Evolutionary conservation across 2,329 filamentous ascomycete genomes (phyloP).

Genomic region (Fusarium protoensiforme): DNA sequence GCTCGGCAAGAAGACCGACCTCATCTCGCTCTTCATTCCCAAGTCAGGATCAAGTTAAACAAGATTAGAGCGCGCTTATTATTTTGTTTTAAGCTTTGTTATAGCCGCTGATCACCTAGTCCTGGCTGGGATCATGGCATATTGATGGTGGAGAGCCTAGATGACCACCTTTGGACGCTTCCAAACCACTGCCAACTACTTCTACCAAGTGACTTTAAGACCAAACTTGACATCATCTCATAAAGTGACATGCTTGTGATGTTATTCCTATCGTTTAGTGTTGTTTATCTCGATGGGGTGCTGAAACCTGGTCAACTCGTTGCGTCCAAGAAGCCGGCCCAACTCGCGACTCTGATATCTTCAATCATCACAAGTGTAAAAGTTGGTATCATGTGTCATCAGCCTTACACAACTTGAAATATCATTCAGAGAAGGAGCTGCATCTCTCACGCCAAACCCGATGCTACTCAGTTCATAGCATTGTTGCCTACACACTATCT

Average conservation of each 20-base stretch:
- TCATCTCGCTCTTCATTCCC: not conserved
- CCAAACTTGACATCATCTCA: not conserved
- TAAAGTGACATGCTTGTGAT: not conserved
- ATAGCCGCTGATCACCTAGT: not conserved
- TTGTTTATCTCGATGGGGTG: not conserved
- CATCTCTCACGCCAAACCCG: not conserved
- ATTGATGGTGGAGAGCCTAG: not conserved
- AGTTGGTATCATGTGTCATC: not conserved
- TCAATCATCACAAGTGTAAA: too few species aligned
- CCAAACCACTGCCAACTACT: not conserved
- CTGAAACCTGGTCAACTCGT: not conserved
- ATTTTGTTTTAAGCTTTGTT: not conserved
- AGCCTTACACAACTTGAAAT: not conserved
- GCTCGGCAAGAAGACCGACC: slow-evolving; percentile 27
- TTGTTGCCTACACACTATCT: not conserved
- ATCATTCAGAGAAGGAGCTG: not conserved
- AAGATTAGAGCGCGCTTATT: not conserved
- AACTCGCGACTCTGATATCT: not conserved
- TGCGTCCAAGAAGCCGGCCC: not conserved
- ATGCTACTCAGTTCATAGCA: not conserved
- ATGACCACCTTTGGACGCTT: not conserved
- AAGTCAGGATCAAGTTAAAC: not conserved
- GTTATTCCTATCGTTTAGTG: not conserved
- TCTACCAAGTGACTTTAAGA: not conserved
- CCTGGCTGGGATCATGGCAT: not conserved